A percentile compares a stretch with the other conserved stretches of the same genome.
Evolutionary conservation across 768 basidiomycete genomes (phyloP).

Genomic region (Pilatotrama ljubarskyi): DNA sequence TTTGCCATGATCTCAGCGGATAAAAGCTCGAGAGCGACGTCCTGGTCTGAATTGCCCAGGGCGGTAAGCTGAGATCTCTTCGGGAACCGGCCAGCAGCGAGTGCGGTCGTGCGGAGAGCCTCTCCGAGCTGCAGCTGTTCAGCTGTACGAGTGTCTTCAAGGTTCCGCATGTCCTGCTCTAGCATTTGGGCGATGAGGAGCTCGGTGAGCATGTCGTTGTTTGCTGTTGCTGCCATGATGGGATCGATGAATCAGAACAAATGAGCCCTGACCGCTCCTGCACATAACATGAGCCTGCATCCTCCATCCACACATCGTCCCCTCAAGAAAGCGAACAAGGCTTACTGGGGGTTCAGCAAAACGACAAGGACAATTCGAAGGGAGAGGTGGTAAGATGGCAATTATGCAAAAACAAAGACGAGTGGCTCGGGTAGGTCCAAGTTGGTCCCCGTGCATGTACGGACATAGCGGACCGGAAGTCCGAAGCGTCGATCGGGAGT

Average conservation of each 20-base stretch:
- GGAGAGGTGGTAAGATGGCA: background rate
- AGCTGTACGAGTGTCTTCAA: constrained; percentile 31
- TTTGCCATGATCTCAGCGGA: constrained; percentile 31
- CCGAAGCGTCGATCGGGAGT: constrained; percentile 5
- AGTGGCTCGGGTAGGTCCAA: constrained; percentile 10
- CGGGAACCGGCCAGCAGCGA: constrained; percentile 27
- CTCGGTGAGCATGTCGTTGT: constrained; percentile 32
- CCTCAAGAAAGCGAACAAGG: no score
- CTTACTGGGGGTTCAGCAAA: no score
- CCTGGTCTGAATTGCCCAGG: constrained; percentile 17
- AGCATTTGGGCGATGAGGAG: constrained; percentile 38
- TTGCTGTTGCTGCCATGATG: constrained; percentile 6
- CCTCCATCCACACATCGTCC: no score
- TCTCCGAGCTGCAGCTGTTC: constrained; percentile 37
- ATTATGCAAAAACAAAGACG: background rate
- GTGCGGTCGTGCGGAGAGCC: constrained; percentile 31
- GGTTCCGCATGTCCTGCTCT: constrained; percentile 32
- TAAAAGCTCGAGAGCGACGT: constrained; percentile 34
- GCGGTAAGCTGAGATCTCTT: background rate
- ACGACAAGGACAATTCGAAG: no score
- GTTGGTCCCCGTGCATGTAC: background rate
- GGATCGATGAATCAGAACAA: background rate
- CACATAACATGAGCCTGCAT: background rate
- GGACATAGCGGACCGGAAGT: constrained; percentile 3
- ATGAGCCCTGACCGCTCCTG: background rate